Base-by-base conservation (phyloP, 2,329 filamentous ascomycete genomes). In the Fusarium tricinctum region DNA sequence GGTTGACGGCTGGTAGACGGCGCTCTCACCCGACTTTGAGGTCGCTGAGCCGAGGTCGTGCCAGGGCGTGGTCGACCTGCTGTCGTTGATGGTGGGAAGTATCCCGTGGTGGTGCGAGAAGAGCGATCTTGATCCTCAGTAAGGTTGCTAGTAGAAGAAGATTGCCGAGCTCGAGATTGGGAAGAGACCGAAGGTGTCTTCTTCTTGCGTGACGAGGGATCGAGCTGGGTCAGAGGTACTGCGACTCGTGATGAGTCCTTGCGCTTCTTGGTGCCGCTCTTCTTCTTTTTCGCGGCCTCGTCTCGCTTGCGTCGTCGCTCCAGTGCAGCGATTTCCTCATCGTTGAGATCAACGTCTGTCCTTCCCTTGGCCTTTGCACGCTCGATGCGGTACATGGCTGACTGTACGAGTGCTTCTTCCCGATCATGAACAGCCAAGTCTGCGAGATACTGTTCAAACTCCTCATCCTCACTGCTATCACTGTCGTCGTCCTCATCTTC, bases 271-370 rank as follows among this genome's bases (percentile, higher is more conserved):
- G 77, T 75, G 44, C 77, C 75, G 44, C 76, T 78, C 42, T 75
- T 66, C 42, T 75, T 65, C 46, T 76, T 74, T 35, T 71, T 75
- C 63, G 76, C 76, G 40, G 80, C 77, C 52, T 83, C 80, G 33
- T 82, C 82, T 70, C 90, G 87, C 76, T 89, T 87, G 66, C 86
- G 82, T 73, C 86, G 84, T 66, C 89, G 87, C 76, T 95, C 91
- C 71, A 97, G 84, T 46, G 93, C 94, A 65, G 90, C 91, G 72
- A 97, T 83, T 78, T 97, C 94, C 54, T 91, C 89, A 74, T 90
- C 87, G 71, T 87, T 93, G 67, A 98, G 85, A 76, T 90, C 91
- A 57, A 97, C 92, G 58, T 97, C 92, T 44, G 86, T 84, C 78
- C 90, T 91, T 67, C 94, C 94, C 74, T 89, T 89, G 66, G 88